Conservation (phyloP, 2,329 filamentous ascomycete species). For the Chlorencoelia australis region DNA sequence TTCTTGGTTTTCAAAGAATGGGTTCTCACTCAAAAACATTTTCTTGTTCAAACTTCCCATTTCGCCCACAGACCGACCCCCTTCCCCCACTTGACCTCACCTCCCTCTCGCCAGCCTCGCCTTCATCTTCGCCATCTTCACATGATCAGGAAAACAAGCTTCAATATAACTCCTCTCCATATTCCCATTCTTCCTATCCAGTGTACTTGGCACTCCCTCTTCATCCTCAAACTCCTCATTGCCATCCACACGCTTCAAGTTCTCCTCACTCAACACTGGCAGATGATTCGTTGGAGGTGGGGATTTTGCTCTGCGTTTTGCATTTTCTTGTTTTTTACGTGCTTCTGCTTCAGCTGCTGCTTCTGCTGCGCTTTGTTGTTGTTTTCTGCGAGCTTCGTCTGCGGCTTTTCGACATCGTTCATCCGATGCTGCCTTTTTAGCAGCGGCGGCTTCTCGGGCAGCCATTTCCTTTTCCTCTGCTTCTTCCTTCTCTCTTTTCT, state of each 20-base stretch:
- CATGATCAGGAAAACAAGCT: not conserved
- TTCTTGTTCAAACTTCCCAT: not conserved
- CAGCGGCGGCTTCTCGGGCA: too few species aligned
- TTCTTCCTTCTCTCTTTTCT: not conserved
- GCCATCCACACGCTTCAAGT: not conserved
- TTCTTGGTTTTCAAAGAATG: not conserved
- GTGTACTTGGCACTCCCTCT: not conserved
- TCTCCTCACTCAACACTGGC: not conserved
- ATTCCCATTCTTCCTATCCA: slow-evolving; percentile 4
- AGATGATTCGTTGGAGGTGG: not conserved
- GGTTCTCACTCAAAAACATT: too few species aligned
- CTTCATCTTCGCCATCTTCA: not conserved
- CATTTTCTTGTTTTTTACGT: not conserved
- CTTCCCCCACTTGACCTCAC: too few species aligned
- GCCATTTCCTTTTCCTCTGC: not conserved
- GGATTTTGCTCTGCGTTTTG: not conserved
- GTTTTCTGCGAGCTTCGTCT: not conserved
- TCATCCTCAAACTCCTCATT: not conserved
- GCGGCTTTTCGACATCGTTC: not conserved
- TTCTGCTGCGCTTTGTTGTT: not conserved
- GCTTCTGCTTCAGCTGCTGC: not conserved
- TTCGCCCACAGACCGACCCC: not conserved
- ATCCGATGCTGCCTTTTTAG: too few species aligned
- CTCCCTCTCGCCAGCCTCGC: not conserved
- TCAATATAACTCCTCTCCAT: slow-evolving; percentile 6